Percentiles rank a stretch among this genome's conserved stretches.
Evolutionary conservation across 805 yeast genomes (phyloP).

Genomic region (Monosporozyma unispora): DNA sequence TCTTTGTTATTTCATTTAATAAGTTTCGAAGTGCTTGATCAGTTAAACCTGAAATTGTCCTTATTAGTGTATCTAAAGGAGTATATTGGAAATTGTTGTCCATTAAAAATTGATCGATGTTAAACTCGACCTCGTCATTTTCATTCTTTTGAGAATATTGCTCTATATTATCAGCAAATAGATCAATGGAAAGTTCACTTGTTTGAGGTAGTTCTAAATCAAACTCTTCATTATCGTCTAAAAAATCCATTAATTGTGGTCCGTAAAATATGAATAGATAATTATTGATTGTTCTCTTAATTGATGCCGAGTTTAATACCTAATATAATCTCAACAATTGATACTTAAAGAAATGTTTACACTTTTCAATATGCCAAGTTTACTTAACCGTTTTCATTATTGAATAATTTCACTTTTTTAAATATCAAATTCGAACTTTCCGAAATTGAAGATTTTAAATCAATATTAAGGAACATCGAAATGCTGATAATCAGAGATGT

Average conservation of each 20-base stretch:
- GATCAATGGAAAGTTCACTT: conserved; percentile 21
- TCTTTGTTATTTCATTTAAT: conserved; percentile 19
- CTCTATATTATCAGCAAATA: conserved; percentile 19
- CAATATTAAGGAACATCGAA: background rate
- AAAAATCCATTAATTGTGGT: conserved; percentile 22
- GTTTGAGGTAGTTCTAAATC: conserved; percentile 22
- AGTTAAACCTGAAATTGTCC: conserved; percentile 19
- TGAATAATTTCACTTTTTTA: background rate
- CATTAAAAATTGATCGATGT: conserved; percentile 24
- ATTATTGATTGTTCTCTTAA: too few relatives aligned
- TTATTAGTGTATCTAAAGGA: conserved; percentile 23
- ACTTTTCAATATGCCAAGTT: background rate
- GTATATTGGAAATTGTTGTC: conserved; percentile 27
- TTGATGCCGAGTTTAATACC: too few relatives aligned
- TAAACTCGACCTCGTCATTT: conserved; percentile 7
- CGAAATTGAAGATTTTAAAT: background rate
- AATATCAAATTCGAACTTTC: background rate
- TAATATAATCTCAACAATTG: too few relatives aligned
- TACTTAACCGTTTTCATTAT: background rate
- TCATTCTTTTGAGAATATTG: conserved; percentile 2
- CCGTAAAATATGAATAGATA: too few relatives aligned
- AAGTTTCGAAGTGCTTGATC: conserved; percentile 19
- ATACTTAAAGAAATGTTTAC: too few relatives aligned
- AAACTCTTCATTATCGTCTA: conserved; percentile 18
- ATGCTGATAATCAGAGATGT: background rate